phyloP scores from a whole-genome alignment of 148 eudicot species.

The Diospyros kaki region DNA sequence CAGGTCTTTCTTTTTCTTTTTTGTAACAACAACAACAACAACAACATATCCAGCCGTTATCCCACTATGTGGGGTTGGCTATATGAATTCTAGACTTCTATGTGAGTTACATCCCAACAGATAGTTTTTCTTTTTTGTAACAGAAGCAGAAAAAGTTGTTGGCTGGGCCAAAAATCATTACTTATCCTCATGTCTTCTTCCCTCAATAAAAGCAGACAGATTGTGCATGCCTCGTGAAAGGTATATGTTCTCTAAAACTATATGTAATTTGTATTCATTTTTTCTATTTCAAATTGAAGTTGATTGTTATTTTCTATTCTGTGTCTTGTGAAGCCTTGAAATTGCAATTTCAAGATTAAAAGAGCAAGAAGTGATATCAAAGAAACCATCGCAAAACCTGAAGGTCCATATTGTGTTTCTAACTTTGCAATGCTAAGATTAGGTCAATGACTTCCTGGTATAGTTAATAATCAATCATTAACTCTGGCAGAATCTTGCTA shows the following conservation, averaged over 20 bases:
- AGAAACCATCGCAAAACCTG: constrained; percentile 72
- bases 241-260: constrained; percentile 30
- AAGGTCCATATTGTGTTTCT: constrained; percentile 35
- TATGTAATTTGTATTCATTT: background rate
- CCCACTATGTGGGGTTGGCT: too few relatives aligned
- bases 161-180: constrained; percentile 97
- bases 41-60: too few relatives aligned
- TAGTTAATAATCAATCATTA: background rate
- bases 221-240: constrained; percentile 70
- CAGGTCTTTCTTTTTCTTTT: background rate
- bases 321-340: constrained; percentile 57
- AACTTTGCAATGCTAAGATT: background rate
- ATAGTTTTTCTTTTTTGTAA: constrained; percentile 7
- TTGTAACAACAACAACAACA: too few relatives aligned
- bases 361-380: constrained; percentile 72
- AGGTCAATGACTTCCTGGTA: background rate
- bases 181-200: constrained; percentile 70
- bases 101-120: too few relatives aligned
- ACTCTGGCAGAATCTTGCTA: constrained; percentile 75
- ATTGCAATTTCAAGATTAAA: constrained; percentile 73
- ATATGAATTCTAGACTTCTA: too few relatives aligned
- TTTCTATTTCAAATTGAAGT: constrained; percentile 8
- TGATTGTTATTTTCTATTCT: constrained; percentile 13
- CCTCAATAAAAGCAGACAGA: constrained; percentile 61
- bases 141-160: constrained; percentile 93